Conservation (phyloP, 2,329 filamentous ascomycete genomes). For the Stagonosporopsis cucurbitacearum region DNA sequence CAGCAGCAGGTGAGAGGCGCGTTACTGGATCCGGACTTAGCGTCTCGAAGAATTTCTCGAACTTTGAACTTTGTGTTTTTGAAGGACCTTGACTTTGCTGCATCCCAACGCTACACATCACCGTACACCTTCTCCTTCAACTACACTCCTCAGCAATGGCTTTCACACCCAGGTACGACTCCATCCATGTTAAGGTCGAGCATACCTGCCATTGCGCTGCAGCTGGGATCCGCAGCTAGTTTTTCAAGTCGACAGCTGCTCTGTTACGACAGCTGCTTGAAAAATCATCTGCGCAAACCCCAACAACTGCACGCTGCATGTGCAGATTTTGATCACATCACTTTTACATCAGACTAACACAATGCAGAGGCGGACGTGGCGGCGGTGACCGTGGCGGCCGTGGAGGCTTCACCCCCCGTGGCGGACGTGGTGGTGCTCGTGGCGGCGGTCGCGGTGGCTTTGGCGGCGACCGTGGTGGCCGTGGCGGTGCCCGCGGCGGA, state of each 20-base stretch:
- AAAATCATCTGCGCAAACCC: constrained; percentile 6
- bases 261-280: constrained; percentile 6
- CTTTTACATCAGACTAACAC: constrained; percentile 11
- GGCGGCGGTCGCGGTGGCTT: constrained; percentile 25
- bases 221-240: constrained; percentile 13
- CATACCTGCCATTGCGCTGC: constrained; percentile 24
- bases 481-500: constrained; percentile 44
- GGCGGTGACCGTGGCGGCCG: constrained; percentile 28
- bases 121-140: neutral
- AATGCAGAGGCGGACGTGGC: constrained; percentile 47
- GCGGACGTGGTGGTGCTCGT: constrained; percentile 42
- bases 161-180: constrained; percentile 40
- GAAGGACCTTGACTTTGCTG: constrained; percentile 2
- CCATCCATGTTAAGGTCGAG: constrained; percentile 19
- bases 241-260: constrained; percentile 4
- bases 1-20: neutral
- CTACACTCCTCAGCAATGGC: constrained; percentile 30
- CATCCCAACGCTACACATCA: constrained; percentile 1
- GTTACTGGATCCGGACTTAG: constrained; percentile 9
- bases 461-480: constrained; percentile 37
- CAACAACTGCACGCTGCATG: constrained; percentile 5
- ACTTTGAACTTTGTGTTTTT: neutral
- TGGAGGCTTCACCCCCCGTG: constrained; percentile 22
- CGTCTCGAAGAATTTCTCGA: constrained; percentile 22
- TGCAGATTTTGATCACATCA: constrained; percentile 14